These are phyloP conservation scores for Rutstroemia sp. DNA, from an alignment of 2,329 filamentous ascomycete genomes.

Conservation along the genomic window DNA sequence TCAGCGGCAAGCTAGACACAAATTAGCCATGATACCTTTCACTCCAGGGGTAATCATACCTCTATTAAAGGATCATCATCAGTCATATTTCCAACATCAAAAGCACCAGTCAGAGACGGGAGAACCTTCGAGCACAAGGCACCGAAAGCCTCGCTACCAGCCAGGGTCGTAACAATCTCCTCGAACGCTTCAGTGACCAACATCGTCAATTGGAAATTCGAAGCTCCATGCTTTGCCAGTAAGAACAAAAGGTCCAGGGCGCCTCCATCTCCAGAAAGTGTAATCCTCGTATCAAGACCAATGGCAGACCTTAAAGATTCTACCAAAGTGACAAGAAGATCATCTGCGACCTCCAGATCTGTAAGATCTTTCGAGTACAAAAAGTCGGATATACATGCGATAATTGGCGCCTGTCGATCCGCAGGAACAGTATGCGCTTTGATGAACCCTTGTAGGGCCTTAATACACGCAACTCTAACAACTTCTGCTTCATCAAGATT, in stretches of 20 bases:
- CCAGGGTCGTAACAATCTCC: constrained; percentile 67
- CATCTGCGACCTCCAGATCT: constrained; percentile 82
- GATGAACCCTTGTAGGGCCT: constrained; percentile 66
- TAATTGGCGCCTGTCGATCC: constrained; percentile 53
- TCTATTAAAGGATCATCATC: constrained; percentile 79
- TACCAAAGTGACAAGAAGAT: constrained; percentile 82
- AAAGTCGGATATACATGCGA: constrained; percentile 60
- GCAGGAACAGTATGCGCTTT: constrained; percentile 40
- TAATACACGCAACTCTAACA: constrained; percentile 86
- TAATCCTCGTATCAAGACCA: constrained; percentile 66
- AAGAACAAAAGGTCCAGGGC: constrained; percentile 81
- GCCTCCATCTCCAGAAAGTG: constrained; percentile 62
- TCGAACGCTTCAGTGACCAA: constrained; percentile 88
- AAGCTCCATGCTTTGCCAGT: constrained; percentile 79
- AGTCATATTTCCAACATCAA: constrained; percentile 80
- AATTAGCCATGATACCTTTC: constrained; percentile 17
- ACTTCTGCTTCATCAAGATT: constrained; percentile 73
- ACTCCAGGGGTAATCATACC: constrained; percentile 33
- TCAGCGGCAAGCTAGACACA: constrained; percentile 64
- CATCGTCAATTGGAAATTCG: constrained; percentile 85
- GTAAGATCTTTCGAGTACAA: constrained; percentile 71
- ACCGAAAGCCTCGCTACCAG: constrained; percentile 62
- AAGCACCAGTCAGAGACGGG: constrained; percentile 79
- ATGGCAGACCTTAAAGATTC: constrained; percentile 82
- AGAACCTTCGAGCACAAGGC: constrained; percentile 78